Conservation (phyloP, 805 yeast genomes). For the Metschnikowia koreensis region DNA sequence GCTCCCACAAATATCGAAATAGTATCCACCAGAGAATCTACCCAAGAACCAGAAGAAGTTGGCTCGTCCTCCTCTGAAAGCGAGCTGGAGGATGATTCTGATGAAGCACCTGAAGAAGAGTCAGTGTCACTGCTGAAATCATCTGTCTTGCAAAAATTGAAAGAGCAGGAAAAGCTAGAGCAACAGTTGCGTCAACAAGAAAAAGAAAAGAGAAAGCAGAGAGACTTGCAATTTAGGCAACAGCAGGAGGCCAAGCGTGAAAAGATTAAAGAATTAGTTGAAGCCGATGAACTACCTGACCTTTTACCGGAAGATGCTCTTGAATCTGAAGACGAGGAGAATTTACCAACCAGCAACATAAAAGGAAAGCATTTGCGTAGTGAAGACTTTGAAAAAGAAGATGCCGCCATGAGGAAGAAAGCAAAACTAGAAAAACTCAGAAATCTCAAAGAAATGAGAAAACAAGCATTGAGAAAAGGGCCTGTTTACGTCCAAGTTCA, state of each 20-base stretch:
- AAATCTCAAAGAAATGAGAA: constrained; percentile 25
- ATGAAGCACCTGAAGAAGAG: constrained; percentile 48
- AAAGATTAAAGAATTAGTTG: constrained; percentile 12
- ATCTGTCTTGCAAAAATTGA: constrained; percentile 26
- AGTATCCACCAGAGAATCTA: constrained; percentile 13
- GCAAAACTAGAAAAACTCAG: constrained; percentile 35
- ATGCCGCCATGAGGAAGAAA: constrained; percentile 26
- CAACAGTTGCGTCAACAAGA: constrained; percentile 27
- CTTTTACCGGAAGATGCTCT: constrained; percentile 41
- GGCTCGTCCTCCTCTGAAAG: constrained; percentile 1
- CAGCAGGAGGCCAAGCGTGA: constrained; percentile 35
- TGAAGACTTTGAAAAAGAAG: constrained; percentile 34
- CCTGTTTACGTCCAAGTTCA: constrained; percentile 41
- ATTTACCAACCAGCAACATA: constrained; percentile 6
- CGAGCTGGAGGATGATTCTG: constrained; percentile 20
- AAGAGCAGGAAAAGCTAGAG: constrained; percentile 22
- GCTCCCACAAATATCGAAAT: constrained; percentile 16
- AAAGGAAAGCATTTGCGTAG: constrained; percentile 31
- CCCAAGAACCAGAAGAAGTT: constrained; percentile 7
- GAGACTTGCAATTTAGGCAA: constrained; percentile 30
- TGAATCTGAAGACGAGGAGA: constrained; percentile 21
- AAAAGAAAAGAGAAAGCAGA: constrained; percentile 36
- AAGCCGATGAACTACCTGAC: constrained; percentile 36
- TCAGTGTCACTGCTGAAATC: constrained; percentile 30
- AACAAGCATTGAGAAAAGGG: constrained; percentile 33